Evolutionary conservation across 2,329 filamentous ascomycete genomes (phyloP).

Genomic region (Nannizzia gypsea): DNA sequence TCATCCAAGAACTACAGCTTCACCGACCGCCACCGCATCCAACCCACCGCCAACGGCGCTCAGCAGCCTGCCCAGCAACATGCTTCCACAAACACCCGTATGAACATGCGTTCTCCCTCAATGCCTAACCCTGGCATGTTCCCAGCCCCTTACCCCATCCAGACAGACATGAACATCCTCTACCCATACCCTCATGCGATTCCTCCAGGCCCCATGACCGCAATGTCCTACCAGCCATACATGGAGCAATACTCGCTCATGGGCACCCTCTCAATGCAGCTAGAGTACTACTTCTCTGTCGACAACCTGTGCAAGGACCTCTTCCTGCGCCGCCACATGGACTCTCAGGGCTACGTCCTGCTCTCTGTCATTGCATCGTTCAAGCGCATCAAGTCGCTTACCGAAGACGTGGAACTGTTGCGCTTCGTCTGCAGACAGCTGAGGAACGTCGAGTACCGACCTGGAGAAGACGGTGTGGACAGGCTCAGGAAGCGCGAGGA

Average conservation of each 20-base stretch:
- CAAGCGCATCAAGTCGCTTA: slow-evolving; percentile 65
- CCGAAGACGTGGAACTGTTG: slow-evolving; percentile 60
- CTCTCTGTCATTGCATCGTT: slow-evolving; percentile 72
- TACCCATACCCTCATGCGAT: slow-evolving; percentile 44
- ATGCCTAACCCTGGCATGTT: slow-evolving; percentile 42
- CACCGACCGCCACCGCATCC: slow-evolving; percentile 32
- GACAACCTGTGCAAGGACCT: slow-evolving; percentile 92
- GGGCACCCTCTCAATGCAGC: slow-evolving; percentile 48
- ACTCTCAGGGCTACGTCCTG: slow-evolving; percentile 82
- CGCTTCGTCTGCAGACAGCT: slow-evolving; percentile 65
- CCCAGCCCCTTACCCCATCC: slow-evolving; percentile 28
- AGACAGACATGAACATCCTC: slow-evolving; percentile 36
- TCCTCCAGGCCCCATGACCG: slow-evolving; percentile 44
- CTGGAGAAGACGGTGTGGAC: slow-evolving; percentile 66
- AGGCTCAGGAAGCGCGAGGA: slow-evolving; percentile 61
- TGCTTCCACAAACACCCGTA: slow-evolving; percentile 35
- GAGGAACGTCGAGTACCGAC: slow-evolving; percentile 58
- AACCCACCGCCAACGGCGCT: slow-evolving; percentile 22
- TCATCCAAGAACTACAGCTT: slow-evolving; percentile 30
- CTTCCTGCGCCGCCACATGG: slow-evolving; percentile 82
- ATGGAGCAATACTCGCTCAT: slow-evolving; percentile 47
- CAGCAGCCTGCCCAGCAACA: slow-evolving; percentile 17
- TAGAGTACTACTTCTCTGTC: slow-evolving; percentile 93
- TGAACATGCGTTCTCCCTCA: slow-evolving; percentile 49
- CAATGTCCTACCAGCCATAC: slow-evolving; percentile 47